Percentiles rank a stretch among this genome's conserved stretches.
Conservation (phyloP, 495 filamentous ascomycete genomes). For the Neurospora tetrasperma region DNA sequence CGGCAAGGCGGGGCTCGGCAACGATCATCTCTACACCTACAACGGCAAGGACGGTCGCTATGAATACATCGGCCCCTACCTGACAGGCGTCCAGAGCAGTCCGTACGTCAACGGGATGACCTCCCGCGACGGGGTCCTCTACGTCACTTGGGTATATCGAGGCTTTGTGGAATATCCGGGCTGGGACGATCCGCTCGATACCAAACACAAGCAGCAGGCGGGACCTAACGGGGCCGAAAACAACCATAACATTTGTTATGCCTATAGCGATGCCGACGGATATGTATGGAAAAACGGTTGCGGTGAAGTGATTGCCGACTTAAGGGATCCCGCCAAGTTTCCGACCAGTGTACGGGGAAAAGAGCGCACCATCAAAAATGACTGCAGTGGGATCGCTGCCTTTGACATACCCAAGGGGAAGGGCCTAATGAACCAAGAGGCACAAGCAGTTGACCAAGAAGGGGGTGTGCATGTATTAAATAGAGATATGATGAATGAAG, state of each 20-base stretch:
- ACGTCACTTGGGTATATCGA: slow-evolving; percentile 40
- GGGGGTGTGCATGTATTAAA: slow-evolving; percentile 41
- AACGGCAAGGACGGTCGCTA: slow-evolving; percentile 12
- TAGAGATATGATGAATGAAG: slow-evolving; percentile 24
- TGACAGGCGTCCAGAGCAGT: slow-evolving; percentile 36
- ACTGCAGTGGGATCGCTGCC: slow-evolving; percentile 26
- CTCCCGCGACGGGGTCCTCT: slow-evolving; percentile 20
- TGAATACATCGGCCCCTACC: slow-evolving; percentile 26
- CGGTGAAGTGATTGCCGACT: slow-evolving; percentile 22
- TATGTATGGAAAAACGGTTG: slow-evolving; percentile 29
- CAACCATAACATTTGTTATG: slow-evolving; percentile 38
- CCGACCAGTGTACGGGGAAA: not conserved
- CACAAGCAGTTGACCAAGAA: slow-evolving; percentile 32
- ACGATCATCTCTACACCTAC: slow-evolving; percentile 37
- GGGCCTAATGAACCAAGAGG: slow-evolving; percentile 40
- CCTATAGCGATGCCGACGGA: slow-evolving; percentile 33
- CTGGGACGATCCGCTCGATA: slow-evolving; percentile 32
- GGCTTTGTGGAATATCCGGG: slow-evolving; percentile 32
- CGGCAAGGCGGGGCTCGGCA: slow-evolving; percentile 39
- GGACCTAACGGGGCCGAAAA: slow-evolving; percentile 36
- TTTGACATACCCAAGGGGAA: slow-evolving; percentile 30
- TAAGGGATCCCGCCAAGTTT: slow-evolving; percentile 5
- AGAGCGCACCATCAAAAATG: slow-evolving; percentile 26
- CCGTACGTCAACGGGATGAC: slow-evolving; percentile 40
- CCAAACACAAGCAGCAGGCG: slow-evolving; percentile 33